Base-by-base conservation (phyloP, 805 yeast genomes). In the Huiozyma naganishii region DNA sequence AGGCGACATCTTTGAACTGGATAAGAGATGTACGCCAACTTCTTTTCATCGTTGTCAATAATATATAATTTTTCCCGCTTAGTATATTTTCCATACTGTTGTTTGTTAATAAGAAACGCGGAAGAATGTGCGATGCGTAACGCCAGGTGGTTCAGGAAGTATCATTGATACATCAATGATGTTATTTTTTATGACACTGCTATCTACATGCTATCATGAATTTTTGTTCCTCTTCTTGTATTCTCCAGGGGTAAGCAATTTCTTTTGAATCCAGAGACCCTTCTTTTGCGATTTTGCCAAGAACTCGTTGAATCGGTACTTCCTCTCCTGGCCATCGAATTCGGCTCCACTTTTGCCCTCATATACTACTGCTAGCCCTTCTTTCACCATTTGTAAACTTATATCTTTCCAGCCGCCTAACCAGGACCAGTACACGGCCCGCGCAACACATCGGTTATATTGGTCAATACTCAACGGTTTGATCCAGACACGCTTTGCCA, bases 281-380 rank as follows among this genome's bases (percentile, higher is more conserved):
- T 58, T 58, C 41, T 70, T 73, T 41, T 69, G 63, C 34, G 59
- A 54, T 55, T 74, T 77, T 0, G 96, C 90, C 36, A 62, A 58
- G 1, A 58, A 52, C 56, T 90, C 95, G 44, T 77, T 64, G n/a
- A 55, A 56, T 41, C 77, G 64, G 55, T 85, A 88, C 56, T 67
- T 57, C 0, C 52, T 55, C 58, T 86, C 92, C 45, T 72, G 72
- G 0, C 85, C 88, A 51, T 90, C 96, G 62, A 88, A 90, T 58
- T 89, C 94, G 0, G 89, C 92, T 0, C 86, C 82, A 5, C 66
- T 55, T 45, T 80, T 83, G 1, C 87, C 83, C 58, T 90, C 97
- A 55, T 92, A 92, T 0, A 89, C 89, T 0, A 88, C 76, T 0
- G 86, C 97, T 57, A 88, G 68, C 0, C 98, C 98, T 35, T 73